phyloP scores from a whole-genome alignment of 768 basidiomycete species.

The Pulveroboletus sp. region DNA sequence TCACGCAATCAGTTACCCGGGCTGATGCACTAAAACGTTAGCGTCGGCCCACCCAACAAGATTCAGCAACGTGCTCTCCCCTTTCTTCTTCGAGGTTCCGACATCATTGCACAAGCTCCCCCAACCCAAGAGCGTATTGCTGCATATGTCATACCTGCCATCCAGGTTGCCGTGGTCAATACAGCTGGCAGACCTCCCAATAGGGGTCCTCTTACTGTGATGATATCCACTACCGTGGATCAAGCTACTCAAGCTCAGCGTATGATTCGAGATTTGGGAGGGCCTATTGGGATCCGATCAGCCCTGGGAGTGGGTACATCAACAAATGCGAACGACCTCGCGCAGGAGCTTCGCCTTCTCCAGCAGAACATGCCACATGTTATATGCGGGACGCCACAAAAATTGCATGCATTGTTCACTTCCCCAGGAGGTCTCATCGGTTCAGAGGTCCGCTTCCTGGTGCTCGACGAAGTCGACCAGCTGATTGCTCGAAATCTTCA shows the following conservation, averaged over 20 bases:
- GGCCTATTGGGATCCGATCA: slow-evolving; percentile 88
- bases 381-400: slow-evolving; percentile 96
- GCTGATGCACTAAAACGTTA: slow-evolving; percentile 32
- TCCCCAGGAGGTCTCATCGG: slow-evolving; percentile 73
- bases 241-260: slow-evolving; percentile 97
- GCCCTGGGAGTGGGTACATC: slow-evolving; percentile 84
- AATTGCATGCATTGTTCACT: slow-evolving; percentile 89
- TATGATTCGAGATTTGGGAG: slow-evolving; percentile 92
- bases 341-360: slow-evolving; percentile 77
- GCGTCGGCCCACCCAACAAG: slow-evolving; percentile 97
- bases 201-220: slow-evolving; percentile 80
- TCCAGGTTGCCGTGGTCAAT: slow-evolving; percentile 75
- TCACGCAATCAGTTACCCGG: not conserved
- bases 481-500: slow-evolving; percentile 95
- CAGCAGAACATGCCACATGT: slow-evolving; percentile 94
- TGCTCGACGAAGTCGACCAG: slow-evolving; percentile 97
- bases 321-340: slow-evolving; percentile 54
- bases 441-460: slow-evolving; percentile 87
- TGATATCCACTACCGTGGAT: slow-evolving; percentile 97
- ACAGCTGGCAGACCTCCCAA: slow-evolving; percentile 53
- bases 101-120: slow-evolving; percentile 98
- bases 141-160: slow-evolving; percentile 91
- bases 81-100: slow-evolving; percentile 88
- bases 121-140: slow-evolving; percentile 98
- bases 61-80: slow-evolving; percentile 97